A percentile compares a stretch with the other conserved stretches of the same genome.
These are phyloP conservation scores for Akanthomyces lecanii DNA, from an alignment of 2,329 filamentous ascomycete species.

Conservation along the genomic window DNA sequence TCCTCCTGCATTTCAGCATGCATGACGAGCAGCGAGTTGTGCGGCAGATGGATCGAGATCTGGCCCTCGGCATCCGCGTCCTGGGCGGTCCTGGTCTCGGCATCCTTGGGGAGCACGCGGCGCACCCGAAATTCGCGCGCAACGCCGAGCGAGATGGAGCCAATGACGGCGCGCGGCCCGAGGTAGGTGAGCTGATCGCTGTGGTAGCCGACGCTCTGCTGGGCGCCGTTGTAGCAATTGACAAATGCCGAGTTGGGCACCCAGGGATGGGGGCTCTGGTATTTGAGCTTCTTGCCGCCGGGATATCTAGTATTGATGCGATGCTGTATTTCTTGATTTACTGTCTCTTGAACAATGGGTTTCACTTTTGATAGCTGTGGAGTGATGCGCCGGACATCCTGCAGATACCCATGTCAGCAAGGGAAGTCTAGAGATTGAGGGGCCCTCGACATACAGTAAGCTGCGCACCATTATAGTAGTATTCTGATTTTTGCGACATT, in stretches of 20 bases:
- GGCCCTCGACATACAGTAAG: conserved; percentile 48
- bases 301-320: conserved; percentile 68
- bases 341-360: conserved; percentile 63
- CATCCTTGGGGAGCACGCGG: conserved; percentile 61
- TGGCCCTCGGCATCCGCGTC: conserved; percentile 70
- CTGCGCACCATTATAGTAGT: conserved; percentile 77
- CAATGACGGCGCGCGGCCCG: conserved; percentile 82
- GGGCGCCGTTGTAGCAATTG: conserved; percentile 83
- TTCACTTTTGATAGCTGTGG: conserved; percentile 70
- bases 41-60: conserved; percentile 87
- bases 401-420: background rate
- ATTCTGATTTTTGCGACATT: conserved; percentile 68
- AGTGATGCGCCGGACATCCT: conserved; percentile 73
- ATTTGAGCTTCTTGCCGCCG: conserved; percentile 65
- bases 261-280: conserved; percentile 73
- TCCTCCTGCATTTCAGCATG: conserved; percentile 97
- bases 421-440: background rate
- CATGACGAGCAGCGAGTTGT: conserved; percentile 93
- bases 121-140: conserved; percentile 90
- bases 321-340: conserved; percentile 71
- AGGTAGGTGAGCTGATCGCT: conserved; percentile 91
- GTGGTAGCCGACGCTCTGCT: conserved; percentile 86
- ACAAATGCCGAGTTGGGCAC: conserved; percentile 86
- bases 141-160: conserved; percentile 84
- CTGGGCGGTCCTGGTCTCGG: conserved; percentile 35